phyloP scores from a whole-genome alignment of 2,329 filamentous ascomycete genomes.

The Teratosphaeriaceae sp. region DNA sequence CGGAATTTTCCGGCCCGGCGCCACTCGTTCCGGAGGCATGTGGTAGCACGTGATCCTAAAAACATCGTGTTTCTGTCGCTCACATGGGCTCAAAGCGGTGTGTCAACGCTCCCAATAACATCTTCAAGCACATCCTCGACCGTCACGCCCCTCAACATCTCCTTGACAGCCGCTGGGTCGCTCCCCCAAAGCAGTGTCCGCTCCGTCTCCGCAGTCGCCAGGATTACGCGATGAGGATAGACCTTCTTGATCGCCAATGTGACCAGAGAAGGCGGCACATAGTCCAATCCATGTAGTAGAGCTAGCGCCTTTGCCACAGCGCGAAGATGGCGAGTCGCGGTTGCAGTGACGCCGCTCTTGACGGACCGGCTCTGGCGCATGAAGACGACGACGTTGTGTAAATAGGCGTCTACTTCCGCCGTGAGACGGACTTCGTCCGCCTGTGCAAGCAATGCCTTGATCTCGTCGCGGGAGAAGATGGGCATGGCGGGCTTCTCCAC shows the following conservation, averaged over 20 bases:
- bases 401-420: conserved; percentile 74
- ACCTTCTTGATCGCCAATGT: conserved; percentile 77
- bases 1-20: no score
- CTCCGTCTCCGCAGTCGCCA: conserved; percentile 65
- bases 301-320: conserved; percentile 57
- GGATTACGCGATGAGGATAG: conserved; percentile 74
- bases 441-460: conserved; percentile 55
- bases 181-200: conserved; percentile 93
- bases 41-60: no score
- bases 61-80: no score
- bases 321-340: conserved; percentile 69
- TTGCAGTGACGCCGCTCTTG: conserved; percentile 66
- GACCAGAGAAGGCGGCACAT: conserved; percentile 77
- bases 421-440: conserved; percentile 56
- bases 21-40: no score
- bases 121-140: conserved; percentile 53
- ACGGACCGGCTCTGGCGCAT: conserved; percentile 84
- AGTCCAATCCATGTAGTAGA: conserved; percentile 72
- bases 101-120: conserved; percentile 50
- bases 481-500: conserved; percentile 28
- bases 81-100: conserved; percentile 37
- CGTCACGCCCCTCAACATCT: conserved; percentile 54
- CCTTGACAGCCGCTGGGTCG: conserved; percentile 60
- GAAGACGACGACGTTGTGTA: conserved; percentile 82
- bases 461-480: conserved; percentile 29